phyloP scores from a whole-genome alignment of 345 rosid genomes.

The Hypericum perforatum region DNA sequence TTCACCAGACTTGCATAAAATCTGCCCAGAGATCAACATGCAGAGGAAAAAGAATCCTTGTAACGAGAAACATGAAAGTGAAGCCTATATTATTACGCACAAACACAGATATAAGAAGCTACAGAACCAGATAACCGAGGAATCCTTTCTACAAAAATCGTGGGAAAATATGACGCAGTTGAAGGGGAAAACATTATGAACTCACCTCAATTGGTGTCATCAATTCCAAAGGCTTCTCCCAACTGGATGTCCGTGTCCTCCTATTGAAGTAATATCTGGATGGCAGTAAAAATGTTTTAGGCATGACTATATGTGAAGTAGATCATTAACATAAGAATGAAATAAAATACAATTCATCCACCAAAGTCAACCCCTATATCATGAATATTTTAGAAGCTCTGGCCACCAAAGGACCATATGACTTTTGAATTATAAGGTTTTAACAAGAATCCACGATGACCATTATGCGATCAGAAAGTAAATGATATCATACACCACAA shows the following conservation, averaged over 20 bases:
- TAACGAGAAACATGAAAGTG: conserved; percentile 1
- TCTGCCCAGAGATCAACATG: conserved; percentile 5
- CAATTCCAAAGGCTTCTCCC: conserved; percentile 93
- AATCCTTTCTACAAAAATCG: background rate
- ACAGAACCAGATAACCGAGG: background rate
- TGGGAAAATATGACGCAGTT: background rate
- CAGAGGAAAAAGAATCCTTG: conserved; percentile 6
- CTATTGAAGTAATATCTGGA: conserved; percentile 82
- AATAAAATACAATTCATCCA: no score
- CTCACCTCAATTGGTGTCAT: conserved; percentile 92
- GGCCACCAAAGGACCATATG: no score
- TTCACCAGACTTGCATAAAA: conserved; percentile 8
- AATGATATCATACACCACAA: no score
- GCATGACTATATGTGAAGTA: background rate
- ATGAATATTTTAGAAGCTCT: no score
- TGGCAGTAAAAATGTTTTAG: conserved; percentile 7
- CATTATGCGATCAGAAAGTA: no score
- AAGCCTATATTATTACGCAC: background rate
- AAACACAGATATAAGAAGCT: conserved; percentile 3
- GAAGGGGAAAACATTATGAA: conserved; percentile 1
- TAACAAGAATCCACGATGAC: no score
- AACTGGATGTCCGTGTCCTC: conserved; percentile 64
- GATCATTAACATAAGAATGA: no score
- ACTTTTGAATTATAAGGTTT: no score
- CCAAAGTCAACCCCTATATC: no score